These are phyloP conservation scores for Pythium brassicae DNA, from an alignment of 352 stramenopile genomes.

Conservation along the genomic window DNA sequence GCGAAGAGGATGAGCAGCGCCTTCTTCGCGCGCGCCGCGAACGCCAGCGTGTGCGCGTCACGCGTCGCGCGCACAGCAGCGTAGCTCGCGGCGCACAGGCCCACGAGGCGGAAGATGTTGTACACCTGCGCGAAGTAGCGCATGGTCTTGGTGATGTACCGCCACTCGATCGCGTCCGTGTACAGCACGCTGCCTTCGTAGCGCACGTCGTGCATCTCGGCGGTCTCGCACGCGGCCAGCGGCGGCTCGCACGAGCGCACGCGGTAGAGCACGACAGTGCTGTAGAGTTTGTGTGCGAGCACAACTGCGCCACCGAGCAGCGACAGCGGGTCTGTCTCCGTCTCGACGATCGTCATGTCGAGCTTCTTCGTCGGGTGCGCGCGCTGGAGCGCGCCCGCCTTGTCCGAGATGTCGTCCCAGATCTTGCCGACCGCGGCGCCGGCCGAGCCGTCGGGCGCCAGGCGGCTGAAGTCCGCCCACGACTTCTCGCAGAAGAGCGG, in stretches of 20 bases:
- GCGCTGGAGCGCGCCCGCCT: conserved; percentile 23
- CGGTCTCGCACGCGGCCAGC: conserved; percentile 20
- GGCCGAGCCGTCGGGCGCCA: conserved; percentile 10
- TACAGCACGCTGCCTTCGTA: conserved; percentile 48
- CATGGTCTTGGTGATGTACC: conserved; percentile 35
- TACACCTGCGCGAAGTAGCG: conserved; percentile 45
- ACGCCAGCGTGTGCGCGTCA: conserved; percentile 4
- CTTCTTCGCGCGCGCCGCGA: conserved; percentile 5
- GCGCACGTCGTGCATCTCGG: conserved; percentile 32
- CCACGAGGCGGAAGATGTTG: conserved; percentile 30
- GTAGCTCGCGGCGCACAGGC: conserved; percentile 28
- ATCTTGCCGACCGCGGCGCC: conserved; percentile 20
- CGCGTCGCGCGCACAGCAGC: conserved; percentile 16
- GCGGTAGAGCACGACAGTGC: conserved; percentile 38
- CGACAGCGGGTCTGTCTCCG: conserved; percentile 46
- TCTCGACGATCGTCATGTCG: conserved; percentile 45
- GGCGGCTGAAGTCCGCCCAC: conserved; percentile 31
- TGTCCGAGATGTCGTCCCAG: conserved; percentile 37
- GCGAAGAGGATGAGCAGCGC: conserved; percentile 37
- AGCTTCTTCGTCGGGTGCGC: conserved; percentile 24
- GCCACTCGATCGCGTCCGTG: conserved; percentile 52
- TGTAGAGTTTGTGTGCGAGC: conserved; percentile 54
- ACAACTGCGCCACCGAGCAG: conserved; percentile 39
- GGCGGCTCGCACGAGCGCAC: conserved; percentile 21
- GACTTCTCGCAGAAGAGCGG: conserved; percentile 55